Base-by-base conservation (phyloP, 106 monocot genomes). In the Triglochin maritima region DNA sequence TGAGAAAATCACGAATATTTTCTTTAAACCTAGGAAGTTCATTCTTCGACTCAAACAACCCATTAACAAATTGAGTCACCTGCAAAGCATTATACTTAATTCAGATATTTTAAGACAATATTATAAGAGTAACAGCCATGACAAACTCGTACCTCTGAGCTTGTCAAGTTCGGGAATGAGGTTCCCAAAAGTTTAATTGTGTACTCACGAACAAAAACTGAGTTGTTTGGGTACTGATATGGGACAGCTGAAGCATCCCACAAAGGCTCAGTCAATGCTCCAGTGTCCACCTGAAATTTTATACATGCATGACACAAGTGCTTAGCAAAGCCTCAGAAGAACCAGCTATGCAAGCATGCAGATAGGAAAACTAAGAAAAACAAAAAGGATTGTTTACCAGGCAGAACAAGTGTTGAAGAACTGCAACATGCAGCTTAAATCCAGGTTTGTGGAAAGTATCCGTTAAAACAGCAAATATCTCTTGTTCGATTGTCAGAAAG, bases 401-500 rank as follows among this genome's bases (percentile, higher is more conserved):
- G 67, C 84, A 79, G 74, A 98, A 98, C 61, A 98, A 79, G 77
- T 88, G 88, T 54, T 98, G 91, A 60, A 98, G 91, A 47, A 98
- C 83, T 47, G 75, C 62, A 59, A 98, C 96, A 82, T 98, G 96
- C 9, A 98, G 77, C 80, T 98, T 98, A 76, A 98, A 98, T 6
- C 96, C 96, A 9, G 96, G 96, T 65, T 98, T 98, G 67, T 98
- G 96, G 66, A 98, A 98, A 44, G 96, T 92, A 65, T 98, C 96
- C 6, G 96, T 98, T 54, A 98, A 70, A 16, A 98, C 96, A 54
- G 91, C 96, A 84, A 98, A 98, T 16, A 88, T 98, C 78, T 98
- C 96, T 81, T 92, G 96, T 66, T 86, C 90, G 13, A 98, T 98
- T 57, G 74, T 88, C 53, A 98, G 57, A 55, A 83, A 98, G 70